A percentile compares a stretch with the other conserved stretches of the same genome.
Evolutionary conservation across 306 rosid genomes (phyloP).

Genomic region (Benincasa hispida): DNA sequence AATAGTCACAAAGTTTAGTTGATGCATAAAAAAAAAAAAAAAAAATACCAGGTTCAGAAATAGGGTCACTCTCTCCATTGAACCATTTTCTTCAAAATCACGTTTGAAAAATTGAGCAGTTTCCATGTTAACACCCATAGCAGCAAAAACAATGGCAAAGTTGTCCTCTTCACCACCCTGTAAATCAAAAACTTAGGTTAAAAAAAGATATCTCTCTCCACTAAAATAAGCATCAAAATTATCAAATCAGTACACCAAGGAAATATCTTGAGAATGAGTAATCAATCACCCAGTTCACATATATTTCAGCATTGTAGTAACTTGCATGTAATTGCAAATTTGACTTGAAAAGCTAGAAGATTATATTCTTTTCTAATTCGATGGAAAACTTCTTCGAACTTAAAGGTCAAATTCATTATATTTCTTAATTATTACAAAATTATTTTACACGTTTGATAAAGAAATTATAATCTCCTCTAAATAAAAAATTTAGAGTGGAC

Average conservation of each 20-base stretch:
- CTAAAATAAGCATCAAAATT: background rate
- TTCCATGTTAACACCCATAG: slow-evolving; percentile 99
- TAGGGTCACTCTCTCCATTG: slow-evolving; percentile 99
- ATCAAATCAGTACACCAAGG: background rate
- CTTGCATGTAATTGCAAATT: background rate
- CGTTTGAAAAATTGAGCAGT: slow-evolving; percentile 98
- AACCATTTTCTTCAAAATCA: slow-evolving; percentile 99
- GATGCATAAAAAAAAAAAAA: background rate
- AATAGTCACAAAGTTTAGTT: background rate
- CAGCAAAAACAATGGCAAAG: slow-evolving; percentile 98
- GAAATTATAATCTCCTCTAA: background rate
- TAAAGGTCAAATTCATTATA: background rate
- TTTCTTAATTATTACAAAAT: background rate
- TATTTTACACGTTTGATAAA: background rate
- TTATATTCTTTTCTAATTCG: background rate
- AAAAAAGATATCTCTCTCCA: background rate
- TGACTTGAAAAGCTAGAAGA: background rate
- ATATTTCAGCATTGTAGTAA: background rate
- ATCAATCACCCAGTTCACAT: background rate
- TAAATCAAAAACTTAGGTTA: slow-evolving; percentile 9
- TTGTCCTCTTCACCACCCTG: slow-evolving; percentile 82
- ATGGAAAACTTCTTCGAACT: background rate
- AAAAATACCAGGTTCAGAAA: slow-evolving; percentile 82
- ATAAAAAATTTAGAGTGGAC: background rate
- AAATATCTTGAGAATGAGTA: background rate